These are phyloP conservation scores for Penicillium expansum DNA, from an alignment of 2,329 filamentous ascomycete genomes.

Conservation along the genomic window DNA sequence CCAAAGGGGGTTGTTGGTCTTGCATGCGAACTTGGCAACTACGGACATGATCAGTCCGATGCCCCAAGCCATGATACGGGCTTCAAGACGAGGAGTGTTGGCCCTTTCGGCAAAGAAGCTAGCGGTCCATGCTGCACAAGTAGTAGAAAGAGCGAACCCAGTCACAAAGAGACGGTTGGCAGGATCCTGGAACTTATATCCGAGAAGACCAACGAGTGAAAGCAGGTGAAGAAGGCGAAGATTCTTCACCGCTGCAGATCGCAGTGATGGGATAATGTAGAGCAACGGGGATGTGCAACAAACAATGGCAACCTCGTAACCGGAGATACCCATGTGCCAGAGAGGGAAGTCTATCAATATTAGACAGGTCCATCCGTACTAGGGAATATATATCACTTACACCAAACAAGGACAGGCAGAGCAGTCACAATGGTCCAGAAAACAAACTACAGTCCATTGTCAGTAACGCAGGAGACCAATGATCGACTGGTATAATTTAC, in stretches of 20 bases:
- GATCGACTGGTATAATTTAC: constrained; percentile 49
- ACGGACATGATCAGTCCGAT: constrained; percentile 82
- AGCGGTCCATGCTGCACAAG: constrained; percentile 79
- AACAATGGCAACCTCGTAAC: constrained; percentile 89
- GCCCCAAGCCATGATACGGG: constrained; percentile 74
- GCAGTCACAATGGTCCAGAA: constrained; percentile 96
- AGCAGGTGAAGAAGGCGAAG: constrained; percentile 70
- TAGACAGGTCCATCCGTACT: constrained; percentile 8
- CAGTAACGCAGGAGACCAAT: constrained; percentile 16
- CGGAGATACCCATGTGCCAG: constrained; percentile 98
- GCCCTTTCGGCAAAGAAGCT: constrained; percentile 75
- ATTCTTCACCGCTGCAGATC: constrained; percentile 66
- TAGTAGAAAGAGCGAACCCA: constrained; percentile 74
- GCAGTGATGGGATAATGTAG: constrained; percentile 67
- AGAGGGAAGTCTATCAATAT: constrained; percentile 74
- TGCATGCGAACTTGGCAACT: constrained; percentile 86
- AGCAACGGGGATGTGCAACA: constrained; percentile 76
- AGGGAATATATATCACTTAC: constrained; percentile 53
- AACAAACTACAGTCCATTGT: constrained; percentile 61
- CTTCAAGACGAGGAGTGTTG: constrained; percentile 73
- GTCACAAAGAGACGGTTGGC: constrained; percentile 75
- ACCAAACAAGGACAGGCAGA: constrained; percentile 88
- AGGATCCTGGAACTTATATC: constrained; percentile 73
- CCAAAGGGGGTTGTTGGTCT: constrained; percentile 96
- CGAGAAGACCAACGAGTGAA: constrained; percentile 73